Conservation (phyloP, 139 green algal genomes). For the Micromonas commoda region DNA sequence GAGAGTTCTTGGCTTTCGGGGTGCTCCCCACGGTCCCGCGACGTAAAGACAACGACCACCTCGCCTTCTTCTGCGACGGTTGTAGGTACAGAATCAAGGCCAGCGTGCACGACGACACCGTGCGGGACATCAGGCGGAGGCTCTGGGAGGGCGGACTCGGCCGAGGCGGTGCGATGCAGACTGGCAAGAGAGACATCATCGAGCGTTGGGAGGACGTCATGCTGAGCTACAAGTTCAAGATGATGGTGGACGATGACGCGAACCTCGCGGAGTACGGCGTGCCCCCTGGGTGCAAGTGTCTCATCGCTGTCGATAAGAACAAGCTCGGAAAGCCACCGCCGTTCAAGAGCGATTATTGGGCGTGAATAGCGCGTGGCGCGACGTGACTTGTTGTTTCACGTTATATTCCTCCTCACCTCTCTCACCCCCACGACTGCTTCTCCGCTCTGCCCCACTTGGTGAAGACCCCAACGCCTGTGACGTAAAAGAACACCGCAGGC, state of each 20-base stretch:
- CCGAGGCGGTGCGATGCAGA: slow-evolving; percentile 4
- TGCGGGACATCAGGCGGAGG: slow-evolving; percentile 62
- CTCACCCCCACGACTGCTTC: not conserved
- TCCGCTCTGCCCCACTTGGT: slow-evolving; percentile 42
- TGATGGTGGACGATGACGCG: slow-evolving; percentile 55
- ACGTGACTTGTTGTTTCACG: too few species aligned
- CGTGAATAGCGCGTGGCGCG: too few species aligned
- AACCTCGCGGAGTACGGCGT: slow-evolving; percentile 72
- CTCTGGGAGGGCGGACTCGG: slow-evolving; percentile 76
- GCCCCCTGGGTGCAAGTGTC: slow-evolving; percentile 72
- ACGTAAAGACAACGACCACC: slow-evolving; percentile 74
- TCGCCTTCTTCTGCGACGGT: slow-evolving; percentile 82
- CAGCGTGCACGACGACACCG: slow-evolving; percentile 35
- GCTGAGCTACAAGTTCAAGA: slow-evolving; percentile 71
- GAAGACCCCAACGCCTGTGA: slow-evolving; percentile 51
- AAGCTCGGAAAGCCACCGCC: too few species aligned
- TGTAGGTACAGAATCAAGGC: slow-evolving; percentile 80
- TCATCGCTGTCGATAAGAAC: slow-evolving; percentile 78
- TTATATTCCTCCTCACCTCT: not conserved
- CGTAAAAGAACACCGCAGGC: slow-evolving; percentile 63
- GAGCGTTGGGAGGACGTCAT: slow-evolving; percentile 64
- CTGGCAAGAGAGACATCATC: not conserved
- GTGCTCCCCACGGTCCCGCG: slow-evolving; percentile 86
- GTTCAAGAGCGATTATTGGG: too few species aligned
- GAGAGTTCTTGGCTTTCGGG: slow-evolving; percentile 76